These are phyloP conservation scores for Tolypocladium paradoxum DNA, from an alignment of 2,329 filamentous ascomycete species.

Conservation along the genomic window DNA sequence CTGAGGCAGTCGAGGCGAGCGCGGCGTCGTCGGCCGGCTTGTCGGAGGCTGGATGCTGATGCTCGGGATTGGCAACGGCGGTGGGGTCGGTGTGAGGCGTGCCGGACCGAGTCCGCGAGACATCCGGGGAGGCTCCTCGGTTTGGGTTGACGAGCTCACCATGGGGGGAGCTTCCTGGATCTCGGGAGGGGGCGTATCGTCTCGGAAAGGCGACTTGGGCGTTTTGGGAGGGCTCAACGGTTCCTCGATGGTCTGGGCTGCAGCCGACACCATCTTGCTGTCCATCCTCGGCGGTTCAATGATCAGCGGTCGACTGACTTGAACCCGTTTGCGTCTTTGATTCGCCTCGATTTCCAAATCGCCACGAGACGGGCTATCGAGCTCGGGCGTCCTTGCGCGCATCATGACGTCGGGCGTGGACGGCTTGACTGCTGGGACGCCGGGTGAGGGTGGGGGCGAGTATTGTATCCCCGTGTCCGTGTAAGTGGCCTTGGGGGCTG, in stretches of 20 bases:
- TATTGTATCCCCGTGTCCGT: conserved; percentile 71
- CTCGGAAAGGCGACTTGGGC: conserved; percentile 39
- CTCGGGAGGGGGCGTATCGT: conserved; percentile 28
- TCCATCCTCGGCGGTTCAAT: conserved; percentile 32
- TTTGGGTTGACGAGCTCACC: conserved; percentile 53
- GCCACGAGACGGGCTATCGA: conserved; percentile 30
- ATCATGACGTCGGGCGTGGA: conserved; percentile 27
- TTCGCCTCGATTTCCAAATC: conserved; percentile 61
- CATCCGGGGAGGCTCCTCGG: conserved; percentile 21
- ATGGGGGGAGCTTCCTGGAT: conserved; percentile 23
- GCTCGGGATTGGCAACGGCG: conserved; percentile 56
- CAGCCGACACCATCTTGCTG: conserved; percentile 48
- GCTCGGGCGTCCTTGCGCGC: conserved; percentile 28
- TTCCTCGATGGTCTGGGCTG: conserved; percentile 11
- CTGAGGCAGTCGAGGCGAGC: conserved; percentile 64
- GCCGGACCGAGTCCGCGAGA: conserved; percentile 8
- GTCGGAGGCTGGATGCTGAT: conserved; percentile 87
- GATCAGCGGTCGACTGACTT: conserved; percentile 37
- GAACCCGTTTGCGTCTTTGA: conserved; percentile 59
- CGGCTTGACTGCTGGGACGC: conserved; percentile 27
- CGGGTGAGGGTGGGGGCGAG: conserved; percentile 71
- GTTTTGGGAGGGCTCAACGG: conserved; percentile 54
- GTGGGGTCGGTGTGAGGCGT: conserved; percentile 20
- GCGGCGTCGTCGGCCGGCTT: conserved; percentile 72
- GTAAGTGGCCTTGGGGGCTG: conserved; percentile 41